These are phyloP conservation scores for Rhinocladiella similis DNA, from an alignment of 2,329 filamentous ascomycete genomes.

Conservation along the genomic window DNA sequence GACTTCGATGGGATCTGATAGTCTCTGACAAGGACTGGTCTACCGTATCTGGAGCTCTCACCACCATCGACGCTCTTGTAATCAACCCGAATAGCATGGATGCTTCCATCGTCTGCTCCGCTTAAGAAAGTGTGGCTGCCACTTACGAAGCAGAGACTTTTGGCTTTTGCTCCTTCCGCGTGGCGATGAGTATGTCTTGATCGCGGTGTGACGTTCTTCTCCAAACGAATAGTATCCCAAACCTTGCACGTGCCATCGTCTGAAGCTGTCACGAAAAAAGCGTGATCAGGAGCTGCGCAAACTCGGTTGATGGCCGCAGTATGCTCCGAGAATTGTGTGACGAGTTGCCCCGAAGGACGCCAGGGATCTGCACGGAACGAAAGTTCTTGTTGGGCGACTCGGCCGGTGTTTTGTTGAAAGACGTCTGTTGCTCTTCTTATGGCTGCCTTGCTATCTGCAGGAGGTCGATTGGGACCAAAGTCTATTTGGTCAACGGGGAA, in stretches of 20 bases:
- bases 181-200: conserved; percentile 85
- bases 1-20: conserved; percentile 66
- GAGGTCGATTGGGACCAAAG: conserved; percentile 76
- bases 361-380: conserved; percentile 57
- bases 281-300: conserved; percentile 80
- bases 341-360: conserved; percentile 79
- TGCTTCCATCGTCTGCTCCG: conserved; percentile 83
- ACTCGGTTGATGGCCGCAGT: conserved; percentile 78
- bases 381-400: conserved; percentile 17
- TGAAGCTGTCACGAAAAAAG: conserved; percentile 91
- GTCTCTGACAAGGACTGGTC: conserved; percentile 72
- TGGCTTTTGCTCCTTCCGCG: conserved; percentile 68
- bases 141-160: conserved; percentile 86
- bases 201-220: conserved; percentile 85
- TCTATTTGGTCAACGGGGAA: conserved; percentile 62
- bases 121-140: conserved; percentile 92
- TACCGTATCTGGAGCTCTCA: conserved; percentile 71
- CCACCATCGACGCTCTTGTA: conserved; percentile 58
- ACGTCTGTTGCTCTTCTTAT: conserved; percentile 56
- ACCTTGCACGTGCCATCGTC: conserved; percentile 89
- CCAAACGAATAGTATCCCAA: conserved; percentile 87
- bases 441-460: conserved; percentile 56
- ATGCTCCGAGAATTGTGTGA: conserved; percentile 89
- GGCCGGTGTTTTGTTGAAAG: conserved; percentile 34
- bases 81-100: conserved; percentile 86